A percentile compares a stretch with the other conserved stretches of the same genome.
Evolutionary conservation across 768 basidiomycete species (phyloP).

Genomic region (Lepiota venenata): DNA sequence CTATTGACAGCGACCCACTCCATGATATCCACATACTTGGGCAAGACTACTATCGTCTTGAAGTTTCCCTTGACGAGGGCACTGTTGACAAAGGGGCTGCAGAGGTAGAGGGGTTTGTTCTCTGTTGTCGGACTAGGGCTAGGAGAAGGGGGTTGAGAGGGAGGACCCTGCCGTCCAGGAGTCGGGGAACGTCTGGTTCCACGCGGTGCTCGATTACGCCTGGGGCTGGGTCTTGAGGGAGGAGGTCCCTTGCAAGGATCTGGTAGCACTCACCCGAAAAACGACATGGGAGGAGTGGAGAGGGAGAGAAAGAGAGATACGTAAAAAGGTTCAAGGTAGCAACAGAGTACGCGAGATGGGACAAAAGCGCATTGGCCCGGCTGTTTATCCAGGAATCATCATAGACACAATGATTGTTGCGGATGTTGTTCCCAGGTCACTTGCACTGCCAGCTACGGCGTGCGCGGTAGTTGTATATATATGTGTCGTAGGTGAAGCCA

Average conservation of each 20-base stretch:
- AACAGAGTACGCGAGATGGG: background rate
- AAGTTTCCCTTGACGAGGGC: constrained; percentile 97
- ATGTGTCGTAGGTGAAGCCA: background rate
- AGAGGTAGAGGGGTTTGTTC: constrained; percentile 79
- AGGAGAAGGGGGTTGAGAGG: constrained; percentile 39
- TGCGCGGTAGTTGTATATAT: background rate
- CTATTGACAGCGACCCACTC: constrained; percentile 97
- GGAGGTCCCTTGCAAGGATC: background rate
- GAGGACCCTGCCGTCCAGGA: constrained; percentile 33
- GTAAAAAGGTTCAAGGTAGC: background rate
- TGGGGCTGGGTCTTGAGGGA: background rate
- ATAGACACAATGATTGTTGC: too few relatives aligned
- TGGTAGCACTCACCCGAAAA: constrained; percentile 64
- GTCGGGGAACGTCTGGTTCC: constrained; percentile 71
- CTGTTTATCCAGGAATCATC: constrained; percentile 4
- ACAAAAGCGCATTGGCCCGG: background rate
- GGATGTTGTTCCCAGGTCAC: background rate
- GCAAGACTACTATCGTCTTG: constrained; percentile 95
- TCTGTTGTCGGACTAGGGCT: constrained; percentile 17
- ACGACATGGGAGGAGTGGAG: constrained; percentile 55
- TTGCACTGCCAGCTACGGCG: constrained; percentile 1
- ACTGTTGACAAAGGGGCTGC: constrained; percentile 92
- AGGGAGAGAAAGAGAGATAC: background rate
- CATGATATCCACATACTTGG: constrained; percentile 93
- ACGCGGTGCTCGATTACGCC: constrained; percentile 35